phyloP scores from a whole-genome alignment of 306 rosid genomes.

The Acacia crassicarpa region DNA sequence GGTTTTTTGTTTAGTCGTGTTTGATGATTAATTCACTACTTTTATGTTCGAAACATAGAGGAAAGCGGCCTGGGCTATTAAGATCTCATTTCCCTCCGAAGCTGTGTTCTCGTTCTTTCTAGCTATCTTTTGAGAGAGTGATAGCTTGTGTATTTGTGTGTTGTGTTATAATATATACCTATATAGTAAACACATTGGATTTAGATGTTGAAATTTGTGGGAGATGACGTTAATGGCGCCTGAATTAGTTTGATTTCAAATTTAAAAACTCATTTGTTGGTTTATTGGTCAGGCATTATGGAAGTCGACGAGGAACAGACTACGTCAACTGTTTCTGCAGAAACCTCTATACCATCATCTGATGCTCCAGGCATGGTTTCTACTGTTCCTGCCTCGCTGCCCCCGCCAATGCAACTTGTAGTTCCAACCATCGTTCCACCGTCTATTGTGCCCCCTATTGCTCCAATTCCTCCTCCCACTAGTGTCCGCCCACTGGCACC shows the following conservation, averaged over 20 bases:
- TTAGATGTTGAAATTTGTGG: background rate
- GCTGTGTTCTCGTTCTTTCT: background rate
- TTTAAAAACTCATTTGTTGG: background rate
- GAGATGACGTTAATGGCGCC: background rate
- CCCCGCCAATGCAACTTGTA: slow-evolving; percentile 43
- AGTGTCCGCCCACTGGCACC: slow-evolving; percentile 56
- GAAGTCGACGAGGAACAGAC: slow-evolving; percentile 54
- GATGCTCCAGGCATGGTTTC: slow-evolving; percentile 43
- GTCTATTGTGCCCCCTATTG: slow-evolving; percentile 60
- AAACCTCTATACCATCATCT: slow-evolving; percentile 44
- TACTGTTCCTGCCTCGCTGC: slow-evolving; percentile 27
- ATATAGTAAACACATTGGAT: background rate
- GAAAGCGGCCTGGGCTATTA: background rate
- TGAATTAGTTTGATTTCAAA: slow-evolving; percentile 13
- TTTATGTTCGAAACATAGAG: background rate
- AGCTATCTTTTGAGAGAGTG: background rate
- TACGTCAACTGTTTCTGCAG: slow-evolving; percentile 42
- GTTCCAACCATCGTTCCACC: slow-evolving; percentile 40
- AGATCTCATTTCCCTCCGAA: background rate
- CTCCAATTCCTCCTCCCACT: slow-evolving; percentile 62
- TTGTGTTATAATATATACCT: background rate
- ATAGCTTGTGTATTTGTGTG: background rate
- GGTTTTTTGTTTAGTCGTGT: too few relatives aligned
- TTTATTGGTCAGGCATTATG: slow-evolving; percentile 34
- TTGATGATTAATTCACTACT: background rate